Evolutionary conservation across 2,329 filamentous ascomycete genomes (phyloP).

Genomic region (Aspergillus alliaceus): DNA sequence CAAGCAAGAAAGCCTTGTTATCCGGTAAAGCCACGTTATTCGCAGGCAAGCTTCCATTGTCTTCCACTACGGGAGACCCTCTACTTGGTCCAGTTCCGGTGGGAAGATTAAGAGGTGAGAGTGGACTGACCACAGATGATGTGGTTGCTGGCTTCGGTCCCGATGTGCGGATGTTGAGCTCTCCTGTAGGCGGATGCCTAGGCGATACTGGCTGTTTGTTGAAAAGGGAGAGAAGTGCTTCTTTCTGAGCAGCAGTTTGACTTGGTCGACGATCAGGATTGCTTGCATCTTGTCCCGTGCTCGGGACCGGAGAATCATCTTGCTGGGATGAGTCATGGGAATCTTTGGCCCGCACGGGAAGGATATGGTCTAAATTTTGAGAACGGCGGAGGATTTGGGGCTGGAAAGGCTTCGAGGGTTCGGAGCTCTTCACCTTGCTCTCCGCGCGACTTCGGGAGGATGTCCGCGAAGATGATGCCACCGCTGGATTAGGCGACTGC

Average conservation of each 20-base stretch:
- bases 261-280: constrained; percentile 39
- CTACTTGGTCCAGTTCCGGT: constrained; percentile 18
- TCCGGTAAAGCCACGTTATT: constrained; percentile 57
- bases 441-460: constrained; percentile 14
- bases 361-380: constrained; percentile 36
- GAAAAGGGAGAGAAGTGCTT: constrained; percentile 62
- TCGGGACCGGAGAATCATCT: constrained; percentile 11
- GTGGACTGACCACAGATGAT: constrained; percentile 30
- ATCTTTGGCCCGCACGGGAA: constrained; percentile 28
- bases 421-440: constrained; percentile 28
- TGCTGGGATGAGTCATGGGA: constrained; percentile 17
- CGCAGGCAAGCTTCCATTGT: constrained; percentile 53
- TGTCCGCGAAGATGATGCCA: constrained; percentile 2
- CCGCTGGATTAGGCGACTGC: constrained; percentile 7
- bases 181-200: constrained; percentile 18
- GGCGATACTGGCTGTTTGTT: constrained; percentile 46
- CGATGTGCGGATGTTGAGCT: constrained; percentile 22
- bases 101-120: constrained; percentile 28
- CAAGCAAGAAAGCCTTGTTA: constrained; percentile 74
- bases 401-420: constrained; percentile 49
- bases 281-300: constrained; percentile 12
- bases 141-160: constrained; percentile 18
- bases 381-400: constrained; percentile 56
- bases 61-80: constrained; percentile 20
- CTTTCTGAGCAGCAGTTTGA: constrained; percentile 48